These are phyloP conservation scores for Digitaria exilis DNA, from an alignment of 202 grass and related monocot species.

Conservation along the genomic window DNA sequence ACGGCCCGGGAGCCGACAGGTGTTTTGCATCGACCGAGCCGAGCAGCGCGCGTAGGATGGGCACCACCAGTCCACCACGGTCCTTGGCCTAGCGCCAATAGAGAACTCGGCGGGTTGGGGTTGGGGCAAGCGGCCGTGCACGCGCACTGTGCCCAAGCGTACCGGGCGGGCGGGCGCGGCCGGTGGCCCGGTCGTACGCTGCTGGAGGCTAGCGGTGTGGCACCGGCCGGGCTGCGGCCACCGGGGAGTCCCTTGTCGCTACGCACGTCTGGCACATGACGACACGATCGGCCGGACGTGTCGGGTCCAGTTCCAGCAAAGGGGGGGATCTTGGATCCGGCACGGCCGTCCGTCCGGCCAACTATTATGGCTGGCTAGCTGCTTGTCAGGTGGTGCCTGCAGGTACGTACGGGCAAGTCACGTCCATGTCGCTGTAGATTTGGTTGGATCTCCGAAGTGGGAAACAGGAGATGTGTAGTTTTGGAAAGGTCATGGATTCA, in stretches of 20 bases:
- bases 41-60: no score
- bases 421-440: neutral
- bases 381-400: neutral
- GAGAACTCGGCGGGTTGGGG: no score
- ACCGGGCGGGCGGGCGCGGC: no score
- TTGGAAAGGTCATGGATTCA: neutral
- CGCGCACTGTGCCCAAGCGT: no score
- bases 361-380: neutral
- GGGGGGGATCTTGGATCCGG: neutral
- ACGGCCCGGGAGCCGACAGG: no score
- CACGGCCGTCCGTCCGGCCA: neutral
- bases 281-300: neutral
- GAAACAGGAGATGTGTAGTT: neutral
- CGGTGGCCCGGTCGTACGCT: neutral
- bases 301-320: neutral
- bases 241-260: no score
- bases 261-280: neutral
- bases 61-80: no score
- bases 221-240: no score
- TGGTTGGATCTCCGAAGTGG: neutral
- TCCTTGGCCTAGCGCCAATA: no score
- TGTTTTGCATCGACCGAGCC: no score
- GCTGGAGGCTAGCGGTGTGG: no score
- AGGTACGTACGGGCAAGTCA: neutral
- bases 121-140: no score